phyloP scores from a whole-genome alignment of 768 basidiomycete genomes.

The Kwoniella shandongensis region DNA sequence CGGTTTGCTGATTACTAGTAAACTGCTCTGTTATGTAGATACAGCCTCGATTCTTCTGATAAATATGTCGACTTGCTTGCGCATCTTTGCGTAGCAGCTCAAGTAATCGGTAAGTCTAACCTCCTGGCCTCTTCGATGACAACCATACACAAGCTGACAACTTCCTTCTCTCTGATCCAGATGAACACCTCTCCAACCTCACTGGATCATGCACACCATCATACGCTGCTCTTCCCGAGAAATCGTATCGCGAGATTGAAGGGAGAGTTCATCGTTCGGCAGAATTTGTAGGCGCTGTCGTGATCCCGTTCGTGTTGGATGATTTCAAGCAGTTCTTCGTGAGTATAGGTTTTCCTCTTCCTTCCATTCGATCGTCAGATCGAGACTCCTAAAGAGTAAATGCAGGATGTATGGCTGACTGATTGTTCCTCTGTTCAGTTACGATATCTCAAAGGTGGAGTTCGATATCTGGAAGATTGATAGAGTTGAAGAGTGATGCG shows the following conservation, averaged over 20 bases:
- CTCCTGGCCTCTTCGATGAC: background rate
- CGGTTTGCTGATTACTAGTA: background rate
- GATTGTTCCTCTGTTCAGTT: slow-evolving; percentile 9
- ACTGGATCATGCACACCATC: slow-evolving; percentile 31
- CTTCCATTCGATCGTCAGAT: background rate
- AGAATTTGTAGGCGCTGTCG: slow-evolving; percentile 37
- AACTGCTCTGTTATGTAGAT: background rate
- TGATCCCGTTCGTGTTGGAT: slow-evolving; percentile 43
- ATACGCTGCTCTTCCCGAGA: slow-evolving; percentile 30
- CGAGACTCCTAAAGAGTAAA: no score
- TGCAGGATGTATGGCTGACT: no score
- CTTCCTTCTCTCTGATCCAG: no score
- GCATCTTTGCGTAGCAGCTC: slow-evolving; percentile 30
- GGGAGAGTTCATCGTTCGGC: slow-evolving; percentile 22
- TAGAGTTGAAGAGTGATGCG: no score
- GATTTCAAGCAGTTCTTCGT: slow-evolving; percentile 49
- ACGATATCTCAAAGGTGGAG: slow-evolving; percentile 39
- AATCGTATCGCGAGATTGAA: slow-evolving; percentile 25
- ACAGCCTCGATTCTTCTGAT: slow-evolving; percentile 34
- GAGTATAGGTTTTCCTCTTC: slow-evolving; percentile 12
- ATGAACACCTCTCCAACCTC: slow-evolving; percentile 37
- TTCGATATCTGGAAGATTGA: slow-evolving; percentile 39
- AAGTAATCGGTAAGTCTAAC: slow-evolving; percentile 35
- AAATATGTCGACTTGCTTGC: slow-evolving; percentile 42
- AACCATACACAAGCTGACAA: no score